Base-by-base conservation (phyloP, 768 basidiomycete genomes). In the Hygrocybe punicea region DNA sequence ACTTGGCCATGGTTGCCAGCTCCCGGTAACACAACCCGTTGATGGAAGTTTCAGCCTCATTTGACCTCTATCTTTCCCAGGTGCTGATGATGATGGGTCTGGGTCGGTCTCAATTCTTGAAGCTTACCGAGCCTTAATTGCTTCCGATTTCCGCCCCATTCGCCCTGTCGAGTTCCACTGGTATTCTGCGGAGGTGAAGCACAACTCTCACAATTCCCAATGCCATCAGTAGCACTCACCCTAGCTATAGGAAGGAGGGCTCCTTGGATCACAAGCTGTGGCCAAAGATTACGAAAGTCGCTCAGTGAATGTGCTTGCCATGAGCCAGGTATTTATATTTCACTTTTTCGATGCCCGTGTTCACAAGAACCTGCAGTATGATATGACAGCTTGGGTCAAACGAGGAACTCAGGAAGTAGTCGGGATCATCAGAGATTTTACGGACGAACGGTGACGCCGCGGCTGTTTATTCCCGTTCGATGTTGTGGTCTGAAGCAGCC, bases 301-400 rank as follows among this genome's bases (percentile, higher is more conserved):
- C 56, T 74, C 73, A 6, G 80, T 81, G 53, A 84, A 87, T 63
- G 88, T 93, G 59, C 71, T 86, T 62, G 90, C 87, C 50, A 92
- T 92, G 89, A 85, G 85, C 66, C 91, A 92, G 79, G 88, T 89
- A 69, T 58, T 50, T 55, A 33, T 34, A 13, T 21, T 16, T 23
- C 47, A 39, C 57, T 56, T 53, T 50, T 54, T 56, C 55, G 34
- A 36, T 55, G 49, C 23, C 17, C 42, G 57, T 61, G 29, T 56
- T 67, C 58, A 64, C 53, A 35, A 48, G n/a, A 40, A 37, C 57
- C 37, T 53, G 50, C 63, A 91, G 89, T 90, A 88, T 66, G 91
- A 93, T 69, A 93, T 93, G 91, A 93, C 91, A 19, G 91, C 91
- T 55, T 97, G 93, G 93, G 90, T 96, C 59, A 93, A 93, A 80